Evolutionary conservation across 441 rosid species (phyloP), one percentile per base, ranked within the genome.

Genomic region (Biscutella laevigata): DNA sequence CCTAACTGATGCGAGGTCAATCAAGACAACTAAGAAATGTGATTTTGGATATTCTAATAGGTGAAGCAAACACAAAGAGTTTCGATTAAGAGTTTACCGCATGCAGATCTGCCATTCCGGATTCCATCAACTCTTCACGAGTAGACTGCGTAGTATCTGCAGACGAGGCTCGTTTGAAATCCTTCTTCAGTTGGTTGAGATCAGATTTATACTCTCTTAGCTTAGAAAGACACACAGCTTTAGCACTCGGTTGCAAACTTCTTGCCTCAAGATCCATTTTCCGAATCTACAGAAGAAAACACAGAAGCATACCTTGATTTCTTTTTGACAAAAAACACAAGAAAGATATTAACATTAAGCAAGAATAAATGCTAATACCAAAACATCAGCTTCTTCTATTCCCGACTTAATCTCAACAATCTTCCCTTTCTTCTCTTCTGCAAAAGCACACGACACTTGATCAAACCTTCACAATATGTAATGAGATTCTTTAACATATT

Each of bases 221-320:
- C 61, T 82, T 82, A 6, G 84, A 81, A 46, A 80, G 86, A 61
- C 77, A 76, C 62, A 62, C 64, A 11, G 84, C 82, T 71, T 83
- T 80, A 20, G 70, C 67, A 59, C 71, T 74, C 21, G 88, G 79
- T 70, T 73, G 88, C 75, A 77, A 63, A 70, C 80, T 79, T 57
- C 88, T 69, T 7, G 88, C 88, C 66, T 82, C 88, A 42, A 82
- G 77, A 67, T 78, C 88, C 88, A 82, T 82, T 62, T 82, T 82
- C n/a, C 88, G 71, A 20, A 82, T 73, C 88, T 82, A 64, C 37
- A 25, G 7, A 14, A 11, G n/a, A 3, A 17, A 0, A 21, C 6
- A 12, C 7, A 60, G 27, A 37, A 45, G 2, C 27, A 11, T 13
- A 5, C 1, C 15, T 6, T 26, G 32, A 17, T 24, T 8, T 3